These are phyloP conservation scores for Ustilago curta DNA, from an alignment of 1,284 basidiomycete genomes.

Conservation along the genomic window DNA sequence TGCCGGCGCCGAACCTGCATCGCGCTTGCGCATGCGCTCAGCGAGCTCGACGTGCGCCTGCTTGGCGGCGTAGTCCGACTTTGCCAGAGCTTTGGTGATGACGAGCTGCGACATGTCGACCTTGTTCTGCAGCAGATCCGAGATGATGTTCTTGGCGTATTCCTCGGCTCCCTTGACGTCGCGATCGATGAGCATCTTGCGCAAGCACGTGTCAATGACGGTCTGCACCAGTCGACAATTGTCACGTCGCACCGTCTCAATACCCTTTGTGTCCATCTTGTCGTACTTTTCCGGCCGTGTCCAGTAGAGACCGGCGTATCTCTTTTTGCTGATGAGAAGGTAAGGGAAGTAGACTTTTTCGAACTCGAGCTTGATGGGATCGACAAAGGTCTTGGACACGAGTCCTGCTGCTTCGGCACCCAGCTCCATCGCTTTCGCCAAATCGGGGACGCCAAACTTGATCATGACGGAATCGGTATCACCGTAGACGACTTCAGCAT, in stretches of 20 bases:
- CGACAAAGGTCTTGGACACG: constrained; percentile 73
- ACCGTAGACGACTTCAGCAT: constrained; percentile 68
- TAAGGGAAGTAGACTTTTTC: constrained; percentile 69
- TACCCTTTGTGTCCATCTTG: constrained; percentile 70
- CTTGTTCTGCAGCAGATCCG: constrained; percentile 69
- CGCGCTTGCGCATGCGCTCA: constrained; percentile 68
- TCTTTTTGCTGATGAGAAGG: constrained; percentile 69
- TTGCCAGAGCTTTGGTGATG: constrained; percentile 68
- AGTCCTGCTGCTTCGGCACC: constrained; percentile 92
- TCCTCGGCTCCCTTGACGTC: constrained; percentile 68
- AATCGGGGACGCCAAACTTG: constrained; percentile 65
- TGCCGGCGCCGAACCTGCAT: constrained; percentile 67
- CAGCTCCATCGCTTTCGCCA: constrained; percentile 65
- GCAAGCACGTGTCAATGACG: constrained; percentile 68
- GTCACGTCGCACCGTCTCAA: constrained; percentile 69
- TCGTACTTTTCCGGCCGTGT: constrained; percentile 65
- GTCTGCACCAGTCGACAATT: constrained; percentile 69
- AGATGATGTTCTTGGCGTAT: constrained; percentile 67
- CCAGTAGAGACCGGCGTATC: constrained; percentile 69
- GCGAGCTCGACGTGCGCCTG: constrained; percentile 69
- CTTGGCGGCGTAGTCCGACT: constrained; percentile 67
- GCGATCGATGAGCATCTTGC: constrained; percentile 69
- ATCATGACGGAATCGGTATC: constrained; percentile 70
- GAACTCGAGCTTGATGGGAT: constrained; percentile 69
- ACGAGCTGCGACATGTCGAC: constrained; percentile 69